A percentile compares a stretch with the other conserved stretches of the same genome.
phyloP scores from a whole-genome alignment of 345 rosid species.

The Salix exigua region DNA sequence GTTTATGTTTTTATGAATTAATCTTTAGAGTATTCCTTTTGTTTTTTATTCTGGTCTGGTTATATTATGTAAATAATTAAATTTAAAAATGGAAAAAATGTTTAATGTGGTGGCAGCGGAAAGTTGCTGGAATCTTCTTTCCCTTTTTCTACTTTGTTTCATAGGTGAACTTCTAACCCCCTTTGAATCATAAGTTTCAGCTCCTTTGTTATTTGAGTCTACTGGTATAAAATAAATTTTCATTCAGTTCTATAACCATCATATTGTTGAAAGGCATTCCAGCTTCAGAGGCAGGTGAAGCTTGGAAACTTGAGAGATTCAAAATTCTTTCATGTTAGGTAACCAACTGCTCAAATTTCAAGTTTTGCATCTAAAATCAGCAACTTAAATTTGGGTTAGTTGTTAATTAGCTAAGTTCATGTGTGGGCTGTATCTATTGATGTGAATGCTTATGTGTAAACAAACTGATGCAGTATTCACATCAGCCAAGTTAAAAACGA shows the following conservation, averaged over 20 bases:
- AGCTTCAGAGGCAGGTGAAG: too few relatives aligned
- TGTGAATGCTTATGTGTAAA: too few relatives aligned
- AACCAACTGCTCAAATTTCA: too few relatives aligned
- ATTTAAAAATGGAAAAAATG: background rate
- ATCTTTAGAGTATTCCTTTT: background rate
- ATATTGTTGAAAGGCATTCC: too few relatives aligned
- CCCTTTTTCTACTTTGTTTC: background rate
- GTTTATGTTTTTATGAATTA: background rate
- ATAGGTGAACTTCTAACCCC: background rate
- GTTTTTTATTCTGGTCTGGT: background rate
- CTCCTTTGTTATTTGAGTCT: background rate
- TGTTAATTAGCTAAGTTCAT: too few relatives aligned
- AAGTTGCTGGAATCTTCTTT: background rate
- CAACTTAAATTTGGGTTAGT: too few relatives aligned
- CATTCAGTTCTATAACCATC: too few relatives aligned
- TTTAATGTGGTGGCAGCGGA: background rate
- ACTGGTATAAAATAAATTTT: background rate
- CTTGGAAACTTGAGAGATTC: too few relatives aligned
- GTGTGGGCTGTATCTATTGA: too few relatives aligned
- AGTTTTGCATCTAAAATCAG: too few relatives aligned
- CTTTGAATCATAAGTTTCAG: background rate
- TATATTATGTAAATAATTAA: background rate
- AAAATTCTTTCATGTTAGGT: too few relatives aligned
- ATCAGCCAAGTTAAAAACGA: background rate
- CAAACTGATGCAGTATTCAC: too few relatives aligned